Percentiles rank a stretch among this genome's conserved stretches.
These are phyloP conservation scores for Lactarius pseudohatsudake DNA, from an alignment of 768 basidiomycete genomes.

Conservation along the genomic window DNA sequence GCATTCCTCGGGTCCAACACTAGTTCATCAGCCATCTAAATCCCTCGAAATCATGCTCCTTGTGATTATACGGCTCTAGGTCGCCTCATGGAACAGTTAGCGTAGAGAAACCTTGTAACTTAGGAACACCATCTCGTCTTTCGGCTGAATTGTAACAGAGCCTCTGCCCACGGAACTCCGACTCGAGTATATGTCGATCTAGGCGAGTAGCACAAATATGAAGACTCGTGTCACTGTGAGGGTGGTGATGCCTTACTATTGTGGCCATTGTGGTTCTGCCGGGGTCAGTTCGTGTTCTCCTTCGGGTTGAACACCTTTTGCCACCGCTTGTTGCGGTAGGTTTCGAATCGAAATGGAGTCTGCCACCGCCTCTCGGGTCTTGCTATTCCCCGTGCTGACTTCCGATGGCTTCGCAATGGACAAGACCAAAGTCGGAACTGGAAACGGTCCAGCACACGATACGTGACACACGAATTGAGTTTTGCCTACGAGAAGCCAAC, in stretches of 20 bases:
- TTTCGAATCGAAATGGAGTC: neutral
- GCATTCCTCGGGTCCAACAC: slow-evolving; percentile 6
- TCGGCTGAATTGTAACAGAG: neutral
- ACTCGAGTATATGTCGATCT: neutral
- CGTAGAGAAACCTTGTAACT: neutral
- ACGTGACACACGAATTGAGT: neutral
- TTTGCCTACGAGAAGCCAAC: neutral
- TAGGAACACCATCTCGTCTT: neutral
- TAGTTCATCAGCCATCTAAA: neutral
- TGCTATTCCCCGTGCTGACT: neutral
- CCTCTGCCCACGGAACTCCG: neutral
- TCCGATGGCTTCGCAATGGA: neutral
- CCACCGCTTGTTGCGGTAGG: neutral
- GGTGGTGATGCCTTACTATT: neutral
- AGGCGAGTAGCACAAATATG: neutral
- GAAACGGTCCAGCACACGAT: neutral
- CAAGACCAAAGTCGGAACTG: neutral
- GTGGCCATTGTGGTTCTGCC: neutral
- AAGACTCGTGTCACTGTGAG: neutral
- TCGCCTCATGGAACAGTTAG: slow-evolving; percentile 13
- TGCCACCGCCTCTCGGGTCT: neutral
- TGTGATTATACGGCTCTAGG: neutral
- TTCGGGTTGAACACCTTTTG: neutral
- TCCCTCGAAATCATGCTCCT: neutral
- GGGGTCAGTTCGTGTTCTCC: neutral